Percentiles rank a stretch among this genome's conserved stretches.
Conservation (phyloP, 495 filamentous ascomycete genomes). For the Tuber aestivum region DNA sequence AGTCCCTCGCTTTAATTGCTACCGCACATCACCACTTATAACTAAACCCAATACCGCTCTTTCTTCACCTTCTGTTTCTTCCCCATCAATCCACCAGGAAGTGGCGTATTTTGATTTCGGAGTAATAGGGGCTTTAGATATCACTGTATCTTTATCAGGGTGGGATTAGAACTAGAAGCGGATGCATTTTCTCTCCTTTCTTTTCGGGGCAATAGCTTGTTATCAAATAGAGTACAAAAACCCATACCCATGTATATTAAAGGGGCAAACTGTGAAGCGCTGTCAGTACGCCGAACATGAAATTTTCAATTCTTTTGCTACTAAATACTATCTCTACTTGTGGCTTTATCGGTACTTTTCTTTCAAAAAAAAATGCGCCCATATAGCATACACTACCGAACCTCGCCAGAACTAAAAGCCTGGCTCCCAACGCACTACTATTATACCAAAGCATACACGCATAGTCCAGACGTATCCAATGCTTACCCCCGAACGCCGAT, state of each 20-base stretch:
- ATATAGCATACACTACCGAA: neutral
- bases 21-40: neutral
- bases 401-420: too few species aligned
- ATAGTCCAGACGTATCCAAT: neutral
- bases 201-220: neutral
- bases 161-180: neutral
- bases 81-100: neutral
- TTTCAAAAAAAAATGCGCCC: neutral
- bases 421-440: too few species aligned
- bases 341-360: neutral
- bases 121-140: neutral
- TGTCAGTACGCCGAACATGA: neutral
- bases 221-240: neutral
- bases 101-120: neutral
- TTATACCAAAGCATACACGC: neutral
- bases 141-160: constrained; percentile 2
- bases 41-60: neutral
- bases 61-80: neutral
- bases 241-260: neutral
- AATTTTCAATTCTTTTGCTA: neutral
- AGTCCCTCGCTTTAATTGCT: neutral
- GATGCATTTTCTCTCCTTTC: neutral
- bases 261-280: neutral
- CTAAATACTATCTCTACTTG: neutral
- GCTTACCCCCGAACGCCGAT: neutral